Evolutionary conservation across 768 basidiomycete species (phyloP), one percentile per base, ranked within the genome.

Genomic region (Phanerochaete carnosa): DNA sequence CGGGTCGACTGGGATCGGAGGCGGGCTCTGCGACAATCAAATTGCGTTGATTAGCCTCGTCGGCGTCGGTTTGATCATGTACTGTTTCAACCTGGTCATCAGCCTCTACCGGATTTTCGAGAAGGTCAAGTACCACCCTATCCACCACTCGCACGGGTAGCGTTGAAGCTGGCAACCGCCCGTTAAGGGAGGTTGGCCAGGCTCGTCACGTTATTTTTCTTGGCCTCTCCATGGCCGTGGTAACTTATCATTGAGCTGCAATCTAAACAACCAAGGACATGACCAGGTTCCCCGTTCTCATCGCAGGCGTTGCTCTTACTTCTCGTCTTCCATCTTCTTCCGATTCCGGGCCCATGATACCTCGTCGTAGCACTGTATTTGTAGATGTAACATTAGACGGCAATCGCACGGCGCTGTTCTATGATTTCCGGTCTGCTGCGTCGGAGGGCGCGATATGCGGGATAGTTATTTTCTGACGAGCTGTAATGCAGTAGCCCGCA

Each of bases 41-140:
- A 76, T 93, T 39, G 85, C 87, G 30, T 76, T 95, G 61, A 89
- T 94, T 57, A 84, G 82, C 66, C 80, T 95, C 50, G 88, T 95
- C 61, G 86, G 87, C 66, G 80, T 92, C 53, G 87, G 89, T 50
- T 80, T 94, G 45, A 68, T 92, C 60, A 83, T 89, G 73, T 94
- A 95, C 73, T 90, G 92, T 76, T 83, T 81, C 66, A 94, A 90
- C 71, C 83, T 95, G 63, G 77, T 94, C 65, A 93, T 95, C 67
- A 89, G 88, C 63, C 79, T 94, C 26, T 94, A 86, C 75, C 79
- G 92, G 64, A 92, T 94, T 60, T 92, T 94, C 66, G 91, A 94
- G 72, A 93, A 93, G 75, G 89, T 94, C 63, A 94, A 94, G 74
- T 87, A 87, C 67, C 70, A 71, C 49, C 70, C 60, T 16, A 32